Evolutionary conservation across 305 asterid species (phyloP), one percentile per base, ranked within the genome.

Genomic region (Solanum hybrid): DNA sequence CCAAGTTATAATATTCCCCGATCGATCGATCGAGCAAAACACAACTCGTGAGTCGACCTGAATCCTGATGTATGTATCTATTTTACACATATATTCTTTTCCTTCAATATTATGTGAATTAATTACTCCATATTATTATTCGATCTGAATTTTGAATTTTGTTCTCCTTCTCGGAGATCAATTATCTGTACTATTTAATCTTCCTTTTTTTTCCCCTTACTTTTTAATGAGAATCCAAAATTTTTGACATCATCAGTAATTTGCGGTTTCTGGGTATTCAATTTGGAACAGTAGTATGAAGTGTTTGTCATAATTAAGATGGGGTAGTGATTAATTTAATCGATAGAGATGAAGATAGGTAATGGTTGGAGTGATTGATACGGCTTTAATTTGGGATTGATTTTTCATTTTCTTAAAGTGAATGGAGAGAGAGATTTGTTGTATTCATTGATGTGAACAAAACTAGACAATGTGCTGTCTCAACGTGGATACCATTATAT

Each of bases 401-500:
- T 78, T 78, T 78, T 35, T 40, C 84, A 78, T 78, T 77, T 78
- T 78, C 51, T 78, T 35, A 78, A 78, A 78, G 14, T 22, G 51
- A 35, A 35, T 35, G 84, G 51, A 35, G 29, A 35, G 56, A 22
- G 22, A 15, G 11, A 78, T n/a, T 78, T 36, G 85, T 78, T 78
- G 85, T 36, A 10, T 78, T 78, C 85, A 78, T 36, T 78, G 56
- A 78, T 36, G 85, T 78, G 31, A 78, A 78, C 85, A 78, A 78
- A 35, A 78, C 27, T 78, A 78, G 85, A 78, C 85, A 78, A 78
- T 78, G 85, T 78, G 85, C 85, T 78, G 56, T 36, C 56, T 78
- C 56, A 78, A 78, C 85, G 85, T 35, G 85, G 82, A 78, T 78
- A 36, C 85, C 85, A 78, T 75, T 75, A 75, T 75, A 75, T 78